Conservation (phyloP, 441 rosid species). For the Melastoma candidum region DNA sequence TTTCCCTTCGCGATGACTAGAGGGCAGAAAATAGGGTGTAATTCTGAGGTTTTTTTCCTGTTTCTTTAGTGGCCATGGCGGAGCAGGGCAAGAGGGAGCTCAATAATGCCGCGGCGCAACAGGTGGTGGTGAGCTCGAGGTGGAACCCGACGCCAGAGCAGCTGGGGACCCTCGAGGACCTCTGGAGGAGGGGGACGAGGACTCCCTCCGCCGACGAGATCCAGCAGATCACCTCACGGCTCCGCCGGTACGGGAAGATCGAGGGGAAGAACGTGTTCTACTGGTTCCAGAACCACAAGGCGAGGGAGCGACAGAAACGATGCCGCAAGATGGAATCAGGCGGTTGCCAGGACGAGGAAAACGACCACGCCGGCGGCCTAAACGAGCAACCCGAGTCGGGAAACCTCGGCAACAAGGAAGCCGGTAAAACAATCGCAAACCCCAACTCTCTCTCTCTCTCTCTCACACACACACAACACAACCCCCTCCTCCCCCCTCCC, state of each 20-base stretch:
- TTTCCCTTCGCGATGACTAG: too few relatives aligned
- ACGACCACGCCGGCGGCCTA: too few relatives aligned
- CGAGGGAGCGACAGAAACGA: slow-evolving; percentile 85
- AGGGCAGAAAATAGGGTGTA: too few relatives aligned
- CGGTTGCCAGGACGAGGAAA: slow-evolving; percentile 10
- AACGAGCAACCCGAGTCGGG: slow-evolving; percentile 16
- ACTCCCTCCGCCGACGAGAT: slow-evolving; percentile 92
- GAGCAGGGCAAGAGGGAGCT: slow-evolving; percentile 69
- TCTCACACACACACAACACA: too few relatives aligned
- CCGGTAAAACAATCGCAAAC: slow-evolving; percentile 23
- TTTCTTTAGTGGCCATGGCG: slow-evolving; percentile 19
- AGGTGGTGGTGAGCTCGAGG: slow-evolving; percentile 73
- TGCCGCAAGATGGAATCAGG: slow-evolving; percentile 73
- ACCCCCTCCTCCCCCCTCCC: too few relatives aligned
- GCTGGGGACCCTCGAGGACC: slow-evolving; percentile 74
- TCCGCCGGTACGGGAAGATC: slow-evolving; percentile 78
- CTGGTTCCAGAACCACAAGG: slow-evolving; percentile 99
- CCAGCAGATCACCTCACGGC: slow-evolving; percentile 81
- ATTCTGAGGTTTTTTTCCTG: neutral
- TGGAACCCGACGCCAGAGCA: slow-evolving; percentile 99
- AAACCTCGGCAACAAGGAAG: slow-evolving; percentile 41
- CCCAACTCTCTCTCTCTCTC: neutral
- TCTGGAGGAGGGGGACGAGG: slow-evolving; percentile 72
- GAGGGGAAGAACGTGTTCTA: slow-evolving; percentile 97
- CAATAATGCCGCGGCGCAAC: slow-evolving; percentile 19